phyloP scores from a whole-genome alignment of 179 eudicot genomes.

The Amaranthus tricolor region DNA sequence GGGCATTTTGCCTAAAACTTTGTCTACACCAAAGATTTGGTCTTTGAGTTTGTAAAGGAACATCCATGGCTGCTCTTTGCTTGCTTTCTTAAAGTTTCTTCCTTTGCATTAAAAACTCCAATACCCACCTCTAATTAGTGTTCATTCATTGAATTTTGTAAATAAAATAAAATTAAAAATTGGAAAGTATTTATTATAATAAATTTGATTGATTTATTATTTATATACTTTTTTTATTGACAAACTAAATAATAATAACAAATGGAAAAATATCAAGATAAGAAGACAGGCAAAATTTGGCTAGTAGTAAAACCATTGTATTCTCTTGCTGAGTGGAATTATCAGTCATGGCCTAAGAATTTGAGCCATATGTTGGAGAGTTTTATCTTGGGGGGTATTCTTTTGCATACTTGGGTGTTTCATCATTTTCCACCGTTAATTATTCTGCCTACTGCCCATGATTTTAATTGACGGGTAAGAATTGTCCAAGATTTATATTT shows the following conservation, averaged over 20 bases:
- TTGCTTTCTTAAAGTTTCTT: slow-evolving; percentile 11
- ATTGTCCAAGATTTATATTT: not conserved
- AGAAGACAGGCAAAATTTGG: slow-evolving; percentile 22
- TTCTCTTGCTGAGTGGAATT: slow-evolving; percentile 17
- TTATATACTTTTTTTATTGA: not conserved
- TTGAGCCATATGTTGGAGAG: slow-evolving; percentile 22
- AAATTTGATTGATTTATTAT: not conserved
- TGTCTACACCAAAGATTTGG: slow-evolving; percentile 22
- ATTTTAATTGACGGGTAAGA: not conserved
- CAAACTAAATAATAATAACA: not conserved
- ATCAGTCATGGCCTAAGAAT: slow-evolving; percentile 24
- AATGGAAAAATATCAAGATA: slow-evolving; percentile 1
- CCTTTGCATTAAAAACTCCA: slow-evolving; percentile 16
- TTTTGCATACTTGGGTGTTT: not conserved
- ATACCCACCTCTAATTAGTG: slow-evolving; percentile 12
- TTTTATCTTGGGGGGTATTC: not conserved
- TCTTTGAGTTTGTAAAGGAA: slow-evolving; percentile 31
- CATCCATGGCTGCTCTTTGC: slow-evolving; percentile 18
- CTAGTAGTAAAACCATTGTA: slow-evolving; percentile 14
- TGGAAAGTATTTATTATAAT: not conserved
- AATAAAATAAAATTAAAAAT: slow-evolving; percentile 4
- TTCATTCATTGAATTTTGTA: slow-evolving; percentile 23
- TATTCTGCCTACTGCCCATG: too few species aligned
- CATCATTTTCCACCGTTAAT: slow-evolving; percentile 7
- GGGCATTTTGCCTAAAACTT: slow-evolving; percentile 23